Conservation (phyloP, 768 basidiomycete species). For the Collybia nuda region DNA sequence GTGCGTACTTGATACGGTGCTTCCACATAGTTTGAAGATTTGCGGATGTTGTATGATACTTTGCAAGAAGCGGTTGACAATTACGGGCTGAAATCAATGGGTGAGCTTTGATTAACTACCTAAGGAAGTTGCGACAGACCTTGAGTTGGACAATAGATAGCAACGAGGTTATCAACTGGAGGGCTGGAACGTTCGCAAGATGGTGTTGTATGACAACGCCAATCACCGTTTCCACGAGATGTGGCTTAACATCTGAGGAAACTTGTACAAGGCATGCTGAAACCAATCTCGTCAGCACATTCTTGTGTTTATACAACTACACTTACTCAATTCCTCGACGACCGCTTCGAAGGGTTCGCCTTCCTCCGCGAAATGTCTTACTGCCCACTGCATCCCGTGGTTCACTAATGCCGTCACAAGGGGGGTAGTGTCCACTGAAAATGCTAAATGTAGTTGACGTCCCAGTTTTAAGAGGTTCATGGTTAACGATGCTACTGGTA, state of each 20-base stretch:
- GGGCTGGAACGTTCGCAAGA: constrained; percentile 39
- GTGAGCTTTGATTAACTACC: constrained; percentile 2
- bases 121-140: constrained; percentile 34
- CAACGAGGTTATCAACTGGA: constrained; percentile 44
- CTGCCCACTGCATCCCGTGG: constrained; percentile 52
- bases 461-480: constrained; percentile 32
- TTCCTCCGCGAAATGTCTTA: constrained; percentile 41
- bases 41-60: constrained; percentile 68
- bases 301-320: not conserved
- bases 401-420: constrained; percentile 37
- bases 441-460: constrained; percentile 16
- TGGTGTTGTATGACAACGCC: constrained; percentile 60
- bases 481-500: constrained; percentile 24
- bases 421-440: constrained; percentile 19
- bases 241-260: constrained; percentile 41
- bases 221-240: constrained; percentile 72
- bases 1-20: constrained; percentile 16
- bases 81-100: constrained; percentile 49
- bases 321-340: constrained; percentile 40
- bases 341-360: constrained; percentile 16
- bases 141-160: constrained; percentile 53
- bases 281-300: constrained; percentile 8
- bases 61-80: constrained; percentile 78
- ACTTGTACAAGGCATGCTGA: constrained; percentile 29
- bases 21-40: constrained; percentile 49